Percentiles rank a stretch among this genome's conserved stretches.
Conservation (phyloP, 345 rosid species). For the Populus alba region DNA sequence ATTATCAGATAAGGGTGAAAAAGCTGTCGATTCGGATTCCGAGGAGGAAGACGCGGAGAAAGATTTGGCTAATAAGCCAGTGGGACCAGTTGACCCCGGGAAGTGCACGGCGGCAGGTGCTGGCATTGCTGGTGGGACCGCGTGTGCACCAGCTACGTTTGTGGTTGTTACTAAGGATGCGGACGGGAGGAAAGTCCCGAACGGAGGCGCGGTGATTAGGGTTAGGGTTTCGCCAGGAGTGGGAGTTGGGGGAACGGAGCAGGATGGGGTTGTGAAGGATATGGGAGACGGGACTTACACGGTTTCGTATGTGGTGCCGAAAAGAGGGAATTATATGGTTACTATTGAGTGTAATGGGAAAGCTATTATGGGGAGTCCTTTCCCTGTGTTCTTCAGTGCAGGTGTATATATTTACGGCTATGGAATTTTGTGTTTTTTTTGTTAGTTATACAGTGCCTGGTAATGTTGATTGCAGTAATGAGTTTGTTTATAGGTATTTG, state of each 20-base stretch:
- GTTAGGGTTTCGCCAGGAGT: constrained; percentile 85
- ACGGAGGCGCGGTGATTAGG: constrained; percentile 69
- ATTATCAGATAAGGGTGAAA: constrained; percentile 38
- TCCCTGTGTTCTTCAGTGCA: constrained; percentile 97
- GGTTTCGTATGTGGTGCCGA: constrained; percentile 90
- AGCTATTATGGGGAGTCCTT: constrained; percentile 94
- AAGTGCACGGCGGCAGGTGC: constrained; percentile 87
- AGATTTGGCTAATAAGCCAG: constrained; percentile 66
- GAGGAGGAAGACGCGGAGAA: constrained; percentile 51
- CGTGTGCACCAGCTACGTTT: constrained; percentile 80
- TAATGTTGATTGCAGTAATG: background rate
- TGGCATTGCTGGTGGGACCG: constrained; percentile 94
- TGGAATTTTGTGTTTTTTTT: background rate
- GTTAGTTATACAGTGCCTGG: background rate
- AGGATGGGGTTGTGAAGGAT: constrained; percentile 90
- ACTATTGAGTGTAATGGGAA: constrained; percentile 78
- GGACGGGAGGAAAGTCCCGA: constrained; percentile 77
- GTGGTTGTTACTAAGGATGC: constrained; percentile 77
- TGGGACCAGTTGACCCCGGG: constrained; percentile 83
- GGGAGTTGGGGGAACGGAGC: constrained; percentile 91
- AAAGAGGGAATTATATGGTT: constrained; percentile 96
- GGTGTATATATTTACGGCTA: constrained; percentile 35
- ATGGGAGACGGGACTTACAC: constrained; percentile 87
- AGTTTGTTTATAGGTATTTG: background rate
- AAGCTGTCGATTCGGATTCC: constrained; percentile 53